phyloP scores from a whole-genome alignment of 148 eudicot genomes.

The Mesembryanthemum crystallinum region DNA sequence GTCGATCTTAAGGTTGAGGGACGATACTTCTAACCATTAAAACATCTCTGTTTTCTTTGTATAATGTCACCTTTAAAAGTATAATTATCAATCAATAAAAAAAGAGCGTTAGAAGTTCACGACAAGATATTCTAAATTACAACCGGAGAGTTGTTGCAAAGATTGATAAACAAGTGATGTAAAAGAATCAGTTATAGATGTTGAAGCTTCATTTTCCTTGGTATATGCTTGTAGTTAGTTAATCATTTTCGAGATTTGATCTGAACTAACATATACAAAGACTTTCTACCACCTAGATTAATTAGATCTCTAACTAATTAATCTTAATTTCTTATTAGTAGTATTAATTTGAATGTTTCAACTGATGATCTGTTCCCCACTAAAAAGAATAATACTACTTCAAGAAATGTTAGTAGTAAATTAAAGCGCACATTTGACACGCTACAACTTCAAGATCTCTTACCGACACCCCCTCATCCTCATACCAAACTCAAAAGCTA shows the following conservation, averaged over 20 bases:
- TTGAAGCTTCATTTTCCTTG: slow-evolving; percentile 14
- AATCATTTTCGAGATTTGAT: slow-evolving; percentile 10
- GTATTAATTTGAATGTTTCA: background rate
- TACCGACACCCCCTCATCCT: slow-evolving; percentile 13
- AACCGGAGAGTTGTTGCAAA: background rate
- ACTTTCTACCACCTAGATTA: slow-evolving; percentile 18
- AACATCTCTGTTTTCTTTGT: no score
- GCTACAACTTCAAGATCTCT: slow-evolving; percentile 1
- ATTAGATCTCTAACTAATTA: background rate
- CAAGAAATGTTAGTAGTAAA: background rate
- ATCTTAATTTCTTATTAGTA: background rate
- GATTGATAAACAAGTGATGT: background rate
- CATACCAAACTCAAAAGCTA: no score
- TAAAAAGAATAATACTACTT: no score
- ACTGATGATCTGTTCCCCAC: no score
- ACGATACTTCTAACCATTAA: no score
- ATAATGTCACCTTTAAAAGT: no score
- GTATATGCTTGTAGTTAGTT: slow-evolving; percentile 1
- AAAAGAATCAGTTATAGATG: background rate
- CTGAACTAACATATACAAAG: slow-evolving; percentile 14
- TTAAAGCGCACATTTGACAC: slow-evolving; percentile 14
- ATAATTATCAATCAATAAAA: no score
- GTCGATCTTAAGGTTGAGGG: no score
- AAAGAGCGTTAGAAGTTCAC: no score
- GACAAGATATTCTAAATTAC: background rate